A percentile compares a stretch with the other conserved stretches of the same genome.
Conservation (phyloP, 768 basidiomycete genomes). For the Lactifluus piperatus region DNA sequence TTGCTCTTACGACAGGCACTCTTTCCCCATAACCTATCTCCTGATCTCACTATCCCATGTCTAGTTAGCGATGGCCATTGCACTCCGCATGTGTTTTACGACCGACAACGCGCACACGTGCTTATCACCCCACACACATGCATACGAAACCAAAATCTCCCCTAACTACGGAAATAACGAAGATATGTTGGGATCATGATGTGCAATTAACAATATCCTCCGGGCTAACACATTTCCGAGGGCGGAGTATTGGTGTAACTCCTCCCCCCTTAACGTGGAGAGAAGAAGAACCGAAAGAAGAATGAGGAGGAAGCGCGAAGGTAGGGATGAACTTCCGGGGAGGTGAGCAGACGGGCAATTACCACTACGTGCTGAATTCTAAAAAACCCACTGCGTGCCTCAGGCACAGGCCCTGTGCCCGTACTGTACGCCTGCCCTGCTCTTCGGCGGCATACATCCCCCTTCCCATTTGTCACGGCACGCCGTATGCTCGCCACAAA, state of each 20-base stretch:
- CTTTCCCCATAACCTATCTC: too few relatives aligned
- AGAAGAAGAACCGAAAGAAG: not conserved
- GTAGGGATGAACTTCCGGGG: not conserved
- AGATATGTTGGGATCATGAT: too few relatives aligned
- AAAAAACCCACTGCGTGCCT: not conserved
- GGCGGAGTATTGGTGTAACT: not conserved
- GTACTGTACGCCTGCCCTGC: not conserved
- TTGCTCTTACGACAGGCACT: too few relatives aligned
- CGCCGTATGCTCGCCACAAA: not conserved
- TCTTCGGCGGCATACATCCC: not conserved
- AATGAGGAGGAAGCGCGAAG: not conserved
- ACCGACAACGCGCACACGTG: not conserved
- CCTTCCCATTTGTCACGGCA: not conserved
- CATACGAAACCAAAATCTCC: not conserved
- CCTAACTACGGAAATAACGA: too few relatives aligned
- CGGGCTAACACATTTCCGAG: too few relatives aligned
- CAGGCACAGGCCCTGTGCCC: not conserved
- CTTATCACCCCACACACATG: not conserved
- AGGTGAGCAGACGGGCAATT: not conserved
- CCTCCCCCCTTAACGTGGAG: not conserved
- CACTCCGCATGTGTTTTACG: not conserved
- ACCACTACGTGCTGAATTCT: not conserved
- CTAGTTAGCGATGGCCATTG: not conserved
- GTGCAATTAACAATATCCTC: too few relatives aligned
- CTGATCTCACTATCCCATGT: not conserved